phyloP scores from a whole-genome alignment of 805 yeast species.

The Kluyveromyces lactis region DNA sequence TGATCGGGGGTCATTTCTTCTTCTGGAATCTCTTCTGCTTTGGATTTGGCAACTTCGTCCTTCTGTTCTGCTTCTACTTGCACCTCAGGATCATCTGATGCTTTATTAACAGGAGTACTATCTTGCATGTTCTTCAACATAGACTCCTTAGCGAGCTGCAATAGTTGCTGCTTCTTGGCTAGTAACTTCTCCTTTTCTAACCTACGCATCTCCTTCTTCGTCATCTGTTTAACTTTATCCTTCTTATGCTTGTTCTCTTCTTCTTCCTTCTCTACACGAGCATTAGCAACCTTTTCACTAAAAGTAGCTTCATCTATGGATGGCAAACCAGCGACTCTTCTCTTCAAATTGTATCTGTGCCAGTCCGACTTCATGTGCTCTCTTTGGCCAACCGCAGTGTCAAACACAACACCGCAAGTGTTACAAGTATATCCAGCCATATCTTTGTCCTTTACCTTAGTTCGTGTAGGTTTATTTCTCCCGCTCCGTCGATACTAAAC shows the following conservation, averaged over 20 bases:
- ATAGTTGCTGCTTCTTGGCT: conserved; percentile 33
- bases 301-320: conserved; percentile 59
- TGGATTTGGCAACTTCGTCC: conserved; percentile 5
- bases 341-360: conserved; percentile 93
- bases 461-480: too few relatives aligned
- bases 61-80: conserved; percentile 7
- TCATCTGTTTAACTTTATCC: conserved; percentile 24
- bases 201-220: conserved; percentile 36
- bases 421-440: conserved; percentile 57
- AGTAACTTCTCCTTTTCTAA: conserved; percentile 35
- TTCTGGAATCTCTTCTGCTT: conserved; percentile 10
- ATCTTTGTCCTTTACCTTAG: too few relatives aligned
- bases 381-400: conserved; percentile 70
- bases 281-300: conserved; percentile 53
- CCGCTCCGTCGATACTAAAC: too few relatives aligned
- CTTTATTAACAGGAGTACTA: background rate
- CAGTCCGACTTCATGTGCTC: conserved; percentile 94
- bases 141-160: conserved; percentile 34
- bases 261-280: conserved; percentile 19
- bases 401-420: conserved; percentile 76
- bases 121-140: conserved; percentile 26
- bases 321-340: conserved; percentile 85
- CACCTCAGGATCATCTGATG: conserved; percentile 4
- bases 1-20: conserved; percentile 32
- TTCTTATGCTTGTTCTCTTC: conserved; percentile 10